Percentiles rank a stretch among this genome's conserved stretches.
Conservation (phyloP, 2,329 filamentous ascomycete species). For the Lasiodiplodia gonubiensis region DNA sequence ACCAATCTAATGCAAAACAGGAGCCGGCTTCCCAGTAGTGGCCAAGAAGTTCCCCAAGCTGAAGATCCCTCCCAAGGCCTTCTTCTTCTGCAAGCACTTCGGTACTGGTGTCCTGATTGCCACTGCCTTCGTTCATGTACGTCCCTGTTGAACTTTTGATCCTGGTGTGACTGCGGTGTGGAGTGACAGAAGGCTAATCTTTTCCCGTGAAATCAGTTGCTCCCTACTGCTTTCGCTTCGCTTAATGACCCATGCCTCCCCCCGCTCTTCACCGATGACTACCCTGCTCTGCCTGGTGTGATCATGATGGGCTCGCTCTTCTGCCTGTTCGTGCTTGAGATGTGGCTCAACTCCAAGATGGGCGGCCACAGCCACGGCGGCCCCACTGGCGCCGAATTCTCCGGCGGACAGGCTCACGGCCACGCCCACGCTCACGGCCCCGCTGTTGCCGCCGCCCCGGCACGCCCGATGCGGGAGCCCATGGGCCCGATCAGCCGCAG, state of each 20-base stretch:
- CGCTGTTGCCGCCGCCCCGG: not conserved
- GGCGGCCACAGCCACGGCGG: constrained; percentile 61
- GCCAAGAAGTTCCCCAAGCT: constrained; percentile 62
- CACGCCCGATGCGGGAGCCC: not conserved
- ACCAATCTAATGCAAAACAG: not conserved
- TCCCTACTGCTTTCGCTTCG: constrained; percentile 64
- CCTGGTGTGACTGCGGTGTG: constrained; percentile 22
- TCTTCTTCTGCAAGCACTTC: constrained; percentile 67
- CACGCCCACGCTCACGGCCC: not conserved
- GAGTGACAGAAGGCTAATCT: constrained; percentile 6
- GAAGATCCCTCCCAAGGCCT: constrained; percentile 62
- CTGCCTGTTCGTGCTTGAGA: constrained; percentile 65
- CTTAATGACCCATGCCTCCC: constrained; percentile 60
- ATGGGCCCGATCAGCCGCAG: constrained; percentile 16
- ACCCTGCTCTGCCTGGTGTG: constrained; percentile 66
- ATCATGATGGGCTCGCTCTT: constrained; percentile 71
- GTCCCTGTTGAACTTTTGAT: constrained; percentile 23
- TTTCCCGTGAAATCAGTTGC: constrained; percentile 45
- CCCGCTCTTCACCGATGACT: constrained; percentile 63
- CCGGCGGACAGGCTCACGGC: constrained; percentile 29
- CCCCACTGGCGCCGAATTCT: constrained; percentile 51
- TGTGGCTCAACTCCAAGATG: constrained; percentile 65
- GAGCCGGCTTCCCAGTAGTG: constrained; percentile 46
- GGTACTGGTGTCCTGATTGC: constrained; percentile 84
- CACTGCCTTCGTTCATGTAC: constrained; percentile 77